Evolutionary conservation across 495 filamentous ascomycete genomes (phyloP), one percentile per base, ranked within the genome.

Genomic region (Penicillium lividum): DNA sequence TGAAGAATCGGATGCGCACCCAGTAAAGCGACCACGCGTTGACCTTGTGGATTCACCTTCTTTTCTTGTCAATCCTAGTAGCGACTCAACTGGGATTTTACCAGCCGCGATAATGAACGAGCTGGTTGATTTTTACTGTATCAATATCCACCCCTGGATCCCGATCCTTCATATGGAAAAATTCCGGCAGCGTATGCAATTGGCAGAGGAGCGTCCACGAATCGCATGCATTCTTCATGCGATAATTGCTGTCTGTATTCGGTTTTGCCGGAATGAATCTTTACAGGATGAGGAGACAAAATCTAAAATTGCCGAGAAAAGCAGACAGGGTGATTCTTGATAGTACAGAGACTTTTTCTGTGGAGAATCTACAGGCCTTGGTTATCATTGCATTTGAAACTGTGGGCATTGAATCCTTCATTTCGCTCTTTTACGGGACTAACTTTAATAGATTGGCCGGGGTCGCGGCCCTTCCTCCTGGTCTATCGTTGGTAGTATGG

Each of bases 401-500:
- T 34, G 68, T 70, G 48, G 33, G 64, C 38, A 33, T 10, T 7
- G 30, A 31, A 16, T 11, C 31, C 22, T 22, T 22, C 1, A 22
- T 22, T 22, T 22, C 22, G 22, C 22, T 22, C 22, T 22, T 52
- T 43, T 28, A 51, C 31, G 27, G 15, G 28, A 43, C 25, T 28
- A 5, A 33, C 42, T 42, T 33, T 7, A 22, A 29, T 34, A 65
- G 65, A 70, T 70, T 40, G 62, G 58, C 13, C 56, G 68, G 1
- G 68, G 65, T 15, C 68, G 65, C 10, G 68, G 68, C 9, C 68
- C 65, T n/a, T 66, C 65, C 1, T 61, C 68, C 6, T 71, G 68
- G 68, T 68, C 68, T 3, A 63, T 68, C 9, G 59, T 70, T 11
- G 68, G 68, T 15, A 63, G 63, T 34, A 68, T 70, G 68, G 58